Conservation (phyloP, 768 basidiomycete genomes). For the Macrocybe gigantea region DNA sequence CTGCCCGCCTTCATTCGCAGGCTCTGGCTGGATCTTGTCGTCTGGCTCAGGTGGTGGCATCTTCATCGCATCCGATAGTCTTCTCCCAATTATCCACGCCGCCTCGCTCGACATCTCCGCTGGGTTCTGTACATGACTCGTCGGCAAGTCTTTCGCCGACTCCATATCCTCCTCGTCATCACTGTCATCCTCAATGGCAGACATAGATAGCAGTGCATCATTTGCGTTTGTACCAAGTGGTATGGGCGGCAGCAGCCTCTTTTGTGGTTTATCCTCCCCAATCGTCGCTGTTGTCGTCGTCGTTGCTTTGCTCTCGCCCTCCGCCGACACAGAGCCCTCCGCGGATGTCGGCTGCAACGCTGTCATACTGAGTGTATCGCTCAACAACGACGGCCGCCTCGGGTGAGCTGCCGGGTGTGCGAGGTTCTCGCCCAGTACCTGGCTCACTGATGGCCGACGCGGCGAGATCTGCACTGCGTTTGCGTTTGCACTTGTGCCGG, state of each 20-base stretch:
- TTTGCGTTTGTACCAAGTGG: slow-evolving; percentile 13
- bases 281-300: too few relatives aligned
- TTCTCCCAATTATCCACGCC: slow-evolving; percentile 32
- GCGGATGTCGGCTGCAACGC: too few relatives aligned
- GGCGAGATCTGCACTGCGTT: not conserved
- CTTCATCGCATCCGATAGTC: slow-evolving; percentile 36
- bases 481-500: not conserved
- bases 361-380: slow-evolving; percentile 34
- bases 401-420: slow-evolving; percentile 16
- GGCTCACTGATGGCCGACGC: slow-evolving; percentile 18
- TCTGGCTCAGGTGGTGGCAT: slow-evolving; percentile 14
- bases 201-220: slow-evolving; percentile 35
- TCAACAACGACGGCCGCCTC: slow-evolving; percentile 25
- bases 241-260: slow-evolving; percentile 10
- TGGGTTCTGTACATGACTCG: slow-evolving; percentile 2
- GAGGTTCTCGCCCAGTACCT: slow-evolving; percentile 14
- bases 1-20: slow-evolving; percentile 10
- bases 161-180: slow-evolving; percentile 23
- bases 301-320: too few relatives aligned
- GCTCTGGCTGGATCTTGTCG: slow-evolving; percentile 2
- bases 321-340: too few relatives aligned
- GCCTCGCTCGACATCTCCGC: slow-evolving; percentile 10
- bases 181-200: slow-evolving; percentile 46
- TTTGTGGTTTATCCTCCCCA: slow-evolving; percentile 1
- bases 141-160: not conserved